Base-by-base conservation (phyloP, 2,329 filamentous ascomycete species). In the Botryotinia globosa region DNA sequence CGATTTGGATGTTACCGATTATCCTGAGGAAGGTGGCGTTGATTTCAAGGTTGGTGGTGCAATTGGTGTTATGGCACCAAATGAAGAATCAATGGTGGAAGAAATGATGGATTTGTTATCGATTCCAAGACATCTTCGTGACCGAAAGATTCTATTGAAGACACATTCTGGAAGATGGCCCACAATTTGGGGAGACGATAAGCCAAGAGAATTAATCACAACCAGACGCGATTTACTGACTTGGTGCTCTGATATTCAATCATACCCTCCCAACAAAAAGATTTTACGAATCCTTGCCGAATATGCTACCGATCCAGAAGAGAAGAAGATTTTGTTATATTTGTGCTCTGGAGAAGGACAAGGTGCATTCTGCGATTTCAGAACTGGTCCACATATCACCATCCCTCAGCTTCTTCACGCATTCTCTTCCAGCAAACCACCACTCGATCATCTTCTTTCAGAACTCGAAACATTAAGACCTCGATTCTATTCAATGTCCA, bases 1-100 rank as follows among this genome's bases (percentile, higher is more conserved):
- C 79, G 96, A 98, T 79, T 89, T 99, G 62, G 96, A 99, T 79
- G 92, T 99, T 67, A 98, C 95, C 66, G 92, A 97, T 81, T 99
- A 99, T 79, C 94, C 96, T 0, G 88, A 89, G 32, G 94, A 97
- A 83, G 92, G 92, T 71, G 87, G 88, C 67, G 90, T 94, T 8
- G 96, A 98, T 80, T 99, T 98, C 86, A 94, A 95, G 80, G 96
- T 99, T 29, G 96, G 96, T 73, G 96, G 96, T 71, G 96, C 96
- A 70, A 95, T 99, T 81, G 96, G 96, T 56, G 89, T 99, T 73
- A 94, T 93, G 80, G 94, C 95, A 0, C 94, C 94, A 72, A 99
- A 98, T 79, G 90, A 93, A 70, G 84, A 89, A 14, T 84, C 85
- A 2, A 85, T 92, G 8, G 94, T 99, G 1, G 92, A 98, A 25